Evolutionary conservation across 2,329 filamentous ascomycete genomes (phyloP).

Genomic region (Aureobasidium sp.): DNA sequence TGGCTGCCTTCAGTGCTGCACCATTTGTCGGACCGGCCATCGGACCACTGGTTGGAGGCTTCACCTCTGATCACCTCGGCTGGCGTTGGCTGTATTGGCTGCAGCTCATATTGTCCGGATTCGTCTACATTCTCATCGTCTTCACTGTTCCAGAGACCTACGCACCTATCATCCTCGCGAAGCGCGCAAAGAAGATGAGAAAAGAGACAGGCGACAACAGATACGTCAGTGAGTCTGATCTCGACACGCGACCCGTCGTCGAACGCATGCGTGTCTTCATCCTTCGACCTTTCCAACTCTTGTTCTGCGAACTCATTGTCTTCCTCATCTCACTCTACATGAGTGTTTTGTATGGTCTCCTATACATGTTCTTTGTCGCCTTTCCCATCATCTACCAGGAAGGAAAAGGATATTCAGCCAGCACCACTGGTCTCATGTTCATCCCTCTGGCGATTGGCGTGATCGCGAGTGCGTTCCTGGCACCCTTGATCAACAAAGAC

Average conservation of each 20-base stretch:
- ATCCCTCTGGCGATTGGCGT: conserved; percentile 76
- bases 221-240: conserved; percentile 73
- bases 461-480: conserved; percentile 38
- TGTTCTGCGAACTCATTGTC: conserved; percentile 79
- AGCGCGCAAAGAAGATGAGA: conserved; percentile 63
- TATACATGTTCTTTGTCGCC: conserved; percentile 73
- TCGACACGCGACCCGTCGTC: conserved; percentile 60
- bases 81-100: conserved; percentile 88
- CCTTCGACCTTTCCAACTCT: conserved; percentile 74
- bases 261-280: conserved; percentile 70
- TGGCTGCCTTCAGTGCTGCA: conserved; percentile 78
- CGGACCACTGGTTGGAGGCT: conserved; percentile 61
- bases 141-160: conserved; percentile 92
- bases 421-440: conserved; percentile 77
- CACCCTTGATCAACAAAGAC: conserved; percentile 70
- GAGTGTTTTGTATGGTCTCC: conserved; percentile 67
- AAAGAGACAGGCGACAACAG: conserved; percentile 58
- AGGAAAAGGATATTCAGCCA: conserved; percentile 70
- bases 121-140: conserved; percentile 68
- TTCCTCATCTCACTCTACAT: conserved; percentile 80
- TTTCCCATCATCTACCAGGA: conserved; percentile 61
- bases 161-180: conserved; percentile 66
- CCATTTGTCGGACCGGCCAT: conserved; percentile 75
- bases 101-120: conserved; percentile 65
- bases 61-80: conserved; percentile 59